Percentiles rank a stretch among this genome's conserved stretches.
phyloP scores from a whole-genome alignment of 116 monocot species.

The Posidonia oceanica region DNA sequence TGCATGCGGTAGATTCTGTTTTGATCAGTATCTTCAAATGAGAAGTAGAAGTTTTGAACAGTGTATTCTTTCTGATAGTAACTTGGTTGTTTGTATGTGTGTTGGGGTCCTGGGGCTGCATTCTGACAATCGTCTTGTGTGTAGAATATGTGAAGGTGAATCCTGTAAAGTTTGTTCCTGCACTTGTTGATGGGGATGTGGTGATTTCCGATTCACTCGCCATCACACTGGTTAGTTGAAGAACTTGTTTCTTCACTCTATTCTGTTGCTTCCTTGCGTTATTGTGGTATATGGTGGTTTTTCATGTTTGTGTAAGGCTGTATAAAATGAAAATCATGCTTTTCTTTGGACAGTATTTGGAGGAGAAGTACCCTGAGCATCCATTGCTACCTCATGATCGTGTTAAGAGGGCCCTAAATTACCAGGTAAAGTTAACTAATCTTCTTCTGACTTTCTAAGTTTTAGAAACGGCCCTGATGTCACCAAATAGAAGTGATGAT shows the following conservation, averaged over 20 bases:
- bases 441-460: too few relatives aligned
- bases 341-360: constrained; percentile 47
- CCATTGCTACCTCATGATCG: constrained; percentile 64
- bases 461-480: too few relatives aligned
- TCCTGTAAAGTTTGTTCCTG: constrained; percentile 61
- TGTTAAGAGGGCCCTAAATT: constrained; percentile 53
- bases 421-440: constrained; percentile 37
- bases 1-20: background rate
- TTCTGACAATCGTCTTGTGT: background rate
- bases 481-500: too few relatives aligned
- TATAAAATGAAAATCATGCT: background rate
- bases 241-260: background rate
- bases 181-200: constrained; percentile 50
- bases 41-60: background rate
- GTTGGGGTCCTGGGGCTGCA: background rate
- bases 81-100: background rate
- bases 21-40: background rate
- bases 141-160: constrained; percentile 69
- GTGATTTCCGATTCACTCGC: constrained; percentile 62
- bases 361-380: constrained; percentile 59
- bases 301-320: background rate
- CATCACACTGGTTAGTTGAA: constrained; percentile 47
- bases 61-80: background rate
- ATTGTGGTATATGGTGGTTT: background rate
- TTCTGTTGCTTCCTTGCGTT: background rate